phyloP scores from a whole-genome alignment of 805 yeast species.

The Schwanniomyces sp. region DNA sequence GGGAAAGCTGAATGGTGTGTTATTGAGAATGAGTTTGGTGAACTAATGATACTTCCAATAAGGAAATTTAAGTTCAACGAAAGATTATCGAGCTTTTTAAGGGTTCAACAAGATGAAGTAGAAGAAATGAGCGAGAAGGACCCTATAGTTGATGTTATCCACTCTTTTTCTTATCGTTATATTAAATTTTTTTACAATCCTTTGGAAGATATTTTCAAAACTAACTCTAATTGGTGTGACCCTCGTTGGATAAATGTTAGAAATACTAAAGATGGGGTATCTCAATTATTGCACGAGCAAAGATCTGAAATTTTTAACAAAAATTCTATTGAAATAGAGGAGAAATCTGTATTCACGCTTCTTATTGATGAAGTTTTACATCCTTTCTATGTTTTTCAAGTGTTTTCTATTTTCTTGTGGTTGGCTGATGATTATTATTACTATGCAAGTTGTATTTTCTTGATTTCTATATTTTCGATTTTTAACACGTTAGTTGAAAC shows the following conservation, averaged over 20 bases:
- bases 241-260: conserved; percentile 66
- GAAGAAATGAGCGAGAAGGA: conserved; percentile 41
- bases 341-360: conserved; percentile 63
- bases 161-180: conserved; percentile 79
- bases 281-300: conserved; percentile 66
- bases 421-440: conserved; percentile 87
- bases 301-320: conserved; percentile 73
- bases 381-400: conserved; percentile 94
- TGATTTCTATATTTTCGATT: conserved; percentile 81
- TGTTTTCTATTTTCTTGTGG: conserved; percentile 91
- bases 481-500: conserved; percentile 85
- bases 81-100: conserved; percentile 67
- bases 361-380: conserved; percentile 86
- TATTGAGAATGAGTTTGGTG: conserved; percentile 92
- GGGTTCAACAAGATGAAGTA: conserved; percentile 17
- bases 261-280: conserved; percentile 63
- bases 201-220: conserved; percentile 76
- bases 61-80: conserved; percentile 64
- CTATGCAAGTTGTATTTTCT: conserved; percentile 88
- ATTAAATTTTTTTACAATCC: conserved; percentile 84
- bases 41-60: conserved; percentile 61
- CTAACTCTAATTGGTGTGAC: conserved; percentile 88
- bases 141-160: conserved; percentile 68
- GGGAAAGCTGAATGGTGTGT: conserved; percentile 92
- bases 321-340: conserved; percentile 73